phyloP scores from a whole-genome alignment of 768 basidiomycete species.

The Panaeolus cyanescens region DNA sequence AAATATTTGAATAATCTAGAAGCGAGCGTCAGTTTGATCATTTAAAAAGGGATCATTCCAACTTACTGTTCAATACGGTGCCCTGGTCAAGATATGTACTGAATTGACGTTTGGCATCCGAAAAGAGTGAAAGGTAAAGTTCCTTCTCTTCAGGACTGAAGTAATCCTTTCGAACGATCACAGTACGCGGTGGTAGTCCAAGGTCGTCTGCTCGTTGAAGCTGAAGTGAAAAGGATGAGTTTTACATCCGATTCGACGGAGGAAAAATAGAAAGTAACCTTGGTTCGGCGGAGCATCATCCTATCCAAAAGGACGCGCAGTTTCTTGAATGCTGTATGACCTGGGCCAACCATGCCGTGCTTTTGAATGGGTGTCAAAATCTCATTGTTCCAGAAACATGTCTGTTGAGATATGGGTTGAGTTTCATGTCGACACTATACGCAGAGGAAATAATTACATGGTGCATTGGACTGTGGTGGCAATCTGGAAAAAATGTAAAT shows the following conservation, averaged over 20 bases:
- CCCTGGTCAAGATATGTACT: constrained; percentile 88
- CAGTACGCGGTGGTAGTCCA: constrained; percentile 89
- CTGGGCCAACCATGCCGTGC: constrained; percentile 80
- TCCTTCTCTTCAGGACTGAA: constrained; percentile 99
- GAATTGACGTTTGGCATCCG: constrained; percentile 91
- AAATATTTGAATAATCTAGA: constrained; percentile 87
- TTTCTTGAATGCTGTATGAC: constrained; percentile 87
- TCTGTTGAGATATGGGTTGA: constrained; percentile 40
- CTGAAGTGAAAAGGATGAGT: constrained; percentile 35
- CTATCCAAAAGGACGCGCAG: constrained; percentile 85
- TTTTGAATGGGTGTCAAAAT: constrained; percentile 96
- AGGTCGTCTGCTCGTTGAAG: constrained; percentile 96
- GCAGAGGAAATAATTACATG: constrained; percentile 41
- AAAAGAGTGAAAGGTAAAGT: constrained; percentile 87
- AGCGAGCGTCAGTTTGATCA: constrained; percentile 7
- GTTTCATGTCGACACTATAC: constrained; percentile 5
- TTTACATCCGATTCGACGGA: not conserved
- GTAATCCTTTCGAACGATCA: constrained; percentile 85
- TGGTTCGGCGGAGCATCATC: constrained; percentile 95
- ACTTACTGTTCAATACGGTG: constrained; percentile 88
- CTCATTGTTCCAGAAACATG: constrained; percentile 97
- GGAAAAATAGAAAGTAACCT: constrained; percentile 43
- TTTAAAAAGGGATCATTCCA: not conserved
- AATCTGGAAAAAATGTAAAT: constrained; percentile 46
- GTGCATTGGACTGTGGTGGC: constrained; percentile 84